These are phyloP conservation scores for Trametes meyenii DNA, from an alignment of 768 basidiomycete species.

Conservation along the genomic window DNA sequence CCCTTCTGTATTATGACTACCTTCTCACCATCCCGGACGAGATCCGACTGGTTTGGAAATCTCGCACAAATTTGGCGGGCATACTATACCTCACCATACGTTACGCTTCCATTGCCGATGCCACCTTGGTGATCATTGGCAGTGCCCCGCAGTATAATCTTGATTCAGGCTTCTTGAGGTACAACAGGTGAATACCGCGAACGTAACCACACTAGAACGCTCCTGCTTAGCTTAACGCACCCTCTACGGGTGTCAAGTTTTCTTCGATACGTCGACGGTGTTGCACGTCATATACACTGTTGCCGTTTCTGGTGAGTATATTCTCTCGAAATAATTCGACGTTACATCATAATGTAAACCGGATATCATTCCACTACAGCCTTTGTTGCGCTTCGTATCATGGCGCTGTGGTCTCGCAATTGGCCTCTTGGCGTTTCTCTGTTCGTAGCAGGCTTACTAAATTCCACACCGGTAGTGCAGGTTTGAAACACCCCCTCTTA, in stretches of 20 bases:
- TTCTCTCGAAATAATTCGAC: background rate
- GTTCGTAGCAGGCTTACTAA: background rate
- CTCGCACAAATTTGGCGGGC: background rate
- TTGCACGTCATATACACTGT: background rate
- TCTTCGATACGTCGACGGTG: too few species aligned
- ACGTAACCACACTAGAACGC: too few species aligned
- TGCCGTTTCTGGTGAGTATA: background rate
- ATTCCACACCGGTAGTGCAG: background rate
- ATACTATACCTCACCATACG: background rate
- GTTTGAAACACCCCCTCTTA: background rate
- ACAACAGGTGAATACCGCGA: background rate
- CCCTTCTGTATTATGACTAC: background rate
- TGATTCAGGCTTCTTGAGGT: background rate
- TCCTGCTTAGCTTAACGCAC: too few species aligned
- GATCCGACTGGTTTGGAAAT: background rate
- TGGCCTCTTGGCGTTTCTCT: background rate
- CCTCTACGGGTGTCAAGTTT: too few species aligned
- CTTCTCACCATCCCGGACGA: background rate
- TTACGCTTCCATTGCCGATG: background rate
- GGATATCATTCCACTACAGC: background rate
- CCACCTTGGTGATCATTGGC: background rate
- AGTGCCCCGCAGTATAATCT: background rate
- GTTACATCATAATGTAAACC: background rate
- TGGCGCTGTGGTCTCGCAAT: background rate
- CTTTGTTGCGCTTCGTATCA: background rate